These are phyloP conservation scores for Hansenula lynferdii DNA, from an alignment of 1,139 yeast genomes.

Conservation along the genomic window DNA sequence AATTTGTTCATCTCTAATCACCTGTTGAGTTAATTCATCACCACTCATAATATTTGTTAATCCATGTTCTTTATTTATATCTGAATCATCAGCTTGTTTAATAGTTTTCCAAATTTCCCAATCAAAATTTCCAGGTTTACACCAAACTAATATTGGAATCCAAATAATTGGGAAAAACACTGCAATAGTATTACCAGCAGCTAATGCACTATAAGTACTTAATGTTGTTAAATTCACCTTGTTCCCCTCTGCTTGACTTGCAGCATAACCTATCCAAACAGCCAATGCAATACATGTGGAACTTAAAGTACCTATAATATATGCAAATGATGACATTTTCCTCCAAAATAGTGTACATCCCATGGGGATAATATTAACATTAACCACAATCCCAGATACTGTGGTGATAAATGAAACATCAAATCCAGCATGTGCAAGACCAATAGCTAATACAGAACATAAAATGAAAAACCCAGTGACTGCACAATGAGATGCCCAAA, in stretches of 20 bases:
- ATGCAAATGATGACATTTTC: constrained; percentile 14
- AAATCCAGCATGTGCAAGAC: constrained; percentile 27
- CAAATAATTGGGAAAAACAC: constrained; percentile 22
- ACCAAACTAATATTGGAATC: constrained; percentile 28
- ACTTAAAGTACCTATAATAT: neutral
- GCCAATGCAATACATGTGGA: constrained; percentile 25
- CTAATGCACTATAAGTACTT: constrained; percentile 28
- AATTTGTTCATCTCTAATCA: constrained; percentile 13
- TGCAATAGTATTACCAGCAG: constrained; percentile 31
- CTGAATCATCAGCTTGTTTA: constrained; percentile 21
- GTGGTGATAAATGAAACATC: constrained; percentile 32
- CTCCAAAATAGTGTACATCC: constrained; percentile 31
- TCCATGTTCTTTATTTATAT: constrained; percentile 23
- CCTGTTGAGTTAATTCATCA: constrained; percentile 26
- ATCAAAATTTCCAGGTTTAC: constrained; percentile 29
- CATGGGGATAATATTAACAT: constrained; percentile 32
- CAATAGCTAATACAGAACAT: constrained; percentile 28
- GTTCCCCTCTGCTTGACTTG: constrained; percentile 18
- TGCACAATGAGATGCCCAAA: constrained; percentile 25
- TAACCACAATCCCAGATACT: constrained; percentile 32
- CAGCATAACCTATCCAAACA: constrained; percentile 29
- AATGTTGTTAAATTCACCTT: constrained; percentile 21
- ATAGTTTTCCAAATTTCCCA: constrained; percentile 27
- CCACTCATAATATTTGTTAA: constrained; percentile 25
- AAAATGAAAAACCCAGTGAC: constrained; percentile 26